phyloP scores from a whole-genome alignment of 345 rosid genomes.

The Camelina hispida region DNA sequence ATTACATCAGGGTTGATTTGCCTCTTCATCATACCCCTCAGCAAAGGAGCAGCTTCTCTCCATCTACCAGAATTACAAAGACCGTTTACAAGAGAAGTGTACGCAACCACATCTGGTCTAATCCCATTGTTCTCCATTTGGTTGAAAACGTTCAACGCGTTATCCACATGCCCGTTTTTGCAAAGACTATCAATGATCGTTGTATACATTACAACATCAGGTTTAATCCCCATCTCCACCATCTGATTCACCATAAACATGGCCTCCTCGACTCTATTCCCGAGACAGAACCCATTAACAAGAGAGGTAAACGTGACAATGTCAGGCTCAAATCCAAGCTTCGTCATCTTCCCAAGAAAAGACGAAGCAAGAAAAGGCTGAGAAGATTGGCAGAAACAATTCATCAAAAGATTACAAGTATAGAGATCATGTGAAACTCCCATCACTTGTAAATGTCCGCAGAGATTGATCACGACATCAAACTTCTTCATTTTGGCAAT shows the following conservation, averaged over 20 bases:
- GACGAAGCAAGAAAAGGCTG: constrained; percentile 7
- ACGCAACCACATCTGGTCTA: constrained; percentile 26
- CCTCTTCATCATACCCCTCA: constrained; percentile 25
- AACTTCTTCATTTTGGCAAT: constrained; percentile 35
- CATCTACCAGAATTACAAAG: constrained; percentile 32
- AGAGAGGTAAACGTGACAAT: constrained; percentile 31
- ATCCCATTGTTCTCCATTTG: constrained; percentile 34
- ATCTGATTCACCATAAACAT: constrained; percentile 33
- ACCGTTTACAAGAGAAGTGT: constrained; percentile 29
- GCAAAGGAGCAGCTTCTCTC: constrained; percentile 11
- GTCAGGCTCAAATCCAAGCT: constrained; percentile 36
- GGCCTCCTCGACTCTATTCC: constrained; percentile 5
- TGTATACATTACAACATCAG: constrained; percentile 32
- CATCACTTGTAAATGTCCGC: background rate
- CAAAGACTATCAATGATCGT: constrained; percentile 38
- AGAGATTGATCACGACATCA: constrained; percentile 31
- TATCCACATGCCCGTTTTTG: constrained; percentile 21
- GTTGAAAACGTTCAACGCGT: constrained; percentile 25
- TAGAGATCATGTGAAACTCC: constrained; percentile 35
- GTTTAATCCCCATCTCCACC: constrained; percentile 8
- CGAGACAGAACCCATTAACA: constrained; percentile 27
- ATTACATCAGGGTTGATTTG: constrained; percentile 33
- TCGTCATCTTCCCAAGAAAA: constrained; percentile 42
- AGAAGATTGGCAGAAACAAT: constrained; percentile 26
- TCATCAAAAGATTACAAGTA: constrained; percentile 32